These are phyloP conservation scores for Tagetes erecta DNA, from an alignment of 129 eudicot genomes.

Conservation along the genomic window DNA sequence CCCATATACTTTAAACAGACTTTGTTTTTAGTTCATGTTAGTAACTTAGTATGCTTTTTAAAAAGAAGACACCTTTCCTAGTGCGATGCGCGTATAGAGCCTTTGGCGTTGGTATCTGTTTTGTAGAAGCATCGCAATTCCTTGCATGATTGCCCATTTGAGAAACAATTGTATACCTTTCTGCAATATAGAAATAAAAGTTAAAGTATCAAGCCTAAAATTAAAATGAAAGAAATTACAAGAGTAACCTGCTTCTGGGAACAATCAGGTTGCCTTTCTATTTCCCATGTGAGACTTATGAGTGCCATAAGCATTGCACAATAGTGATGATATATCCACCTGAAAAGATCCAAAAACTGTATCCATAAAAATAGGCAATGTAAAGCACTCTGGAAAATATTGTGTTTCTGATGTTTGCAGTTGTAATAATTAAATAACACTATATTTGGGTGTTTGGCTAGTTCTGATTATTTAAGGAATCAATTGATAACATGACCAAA, in stretches of 20 bases:
- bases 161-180: constrained; percentile 77
- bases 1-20: not conserved
- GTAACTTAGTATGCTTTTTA: not conserved
- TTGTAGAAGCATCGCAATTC: constrained; percentile 92
- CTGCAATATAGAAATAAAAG: constrained; percentile 44
- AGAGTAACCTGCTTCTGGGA: constrained; percentile 68
- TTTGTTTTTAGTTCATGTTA: not conserved
- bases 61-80: constrained; percentile 70
- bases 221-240: not conserved
- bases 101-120: constrained; percentile 94
- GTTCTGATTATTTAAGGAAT: not conserved
- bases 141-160: constrained; percentile 97
- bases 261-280: constrained; percentile 80
- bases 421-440: no score
- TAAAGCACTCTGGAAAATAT: no score
- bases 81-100: constrained; percentile 88
- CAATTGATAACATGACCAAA: not conserved
- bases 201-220: not conserved
- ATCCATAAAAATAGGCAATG: not conserved
- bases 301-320: constrained; percentile 97
- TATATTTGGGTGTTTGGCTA: not conserved
- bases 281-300: constrained; percentile 98
- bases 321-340: constrained; percentile 99
- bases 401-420: no score
- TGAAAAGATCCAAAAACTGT: constrained; percentile 22